Conservation (phyloP, 306 rosid genomes). For the Vachellia collinsii region DNA sequence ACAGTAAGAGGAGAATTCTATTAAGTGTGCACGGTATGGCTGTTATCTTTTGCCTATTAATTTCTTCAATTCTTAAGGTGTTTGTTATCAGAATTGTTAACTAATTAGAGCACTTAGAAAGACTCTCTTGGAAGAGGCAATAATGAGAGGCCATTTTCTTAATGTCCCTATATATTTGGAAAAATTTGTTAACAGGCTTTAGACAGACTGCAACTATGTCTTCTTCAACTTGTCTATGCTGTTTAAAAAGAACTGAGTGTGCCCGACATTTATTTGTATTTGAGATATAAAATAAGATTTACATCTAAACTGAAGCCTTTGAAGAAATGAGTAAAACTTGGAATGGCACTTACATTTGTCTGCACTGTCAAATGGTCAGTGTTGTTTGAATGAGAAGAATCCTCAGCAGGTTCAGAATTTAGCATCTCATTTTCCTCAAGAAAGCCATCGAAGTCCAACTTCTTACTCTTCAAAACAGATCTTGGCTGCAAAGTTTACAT, state of each 20-base stretch:
- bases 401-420: constrained; percentile 60
- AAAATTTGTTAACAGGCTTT: not conserved
- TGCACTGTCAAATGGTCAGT: not conserved
- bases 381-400: constrained; percentile 33
- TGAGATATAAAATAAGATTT: not conserved
- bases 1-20: not conserved
- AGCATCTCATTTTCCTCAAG: constrained; percentile 65
- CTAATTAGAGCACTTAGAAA: not conserved
- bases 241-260: not conserved
- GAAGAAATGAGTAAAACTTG: constrained; percentile 17
- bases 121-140: not conserved
- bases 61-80: no score
- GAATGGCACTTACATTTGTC: constrained; percentile 53
- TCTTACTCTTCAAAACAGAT: constrained; percentile 80
- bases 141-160: not conserved
- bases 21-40: not conserved
- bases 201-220: not conserved
- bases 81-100: no score
- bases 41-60: no score
- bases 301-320: not conserved
- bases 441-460: constrained; percentile 73
- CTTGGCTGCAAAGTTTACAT: constrained; percentile 63
- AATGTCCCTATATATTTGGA: not conserved
- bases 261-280: not conserved
- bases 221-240: not conserved